Percentiles rank a stretch among this genome's conserved stretches.
Evolutionary conservation across 2,329 filamentous ascomycete genomes (phyloP).

Genomic region (Fusarium illudens): DNA sequence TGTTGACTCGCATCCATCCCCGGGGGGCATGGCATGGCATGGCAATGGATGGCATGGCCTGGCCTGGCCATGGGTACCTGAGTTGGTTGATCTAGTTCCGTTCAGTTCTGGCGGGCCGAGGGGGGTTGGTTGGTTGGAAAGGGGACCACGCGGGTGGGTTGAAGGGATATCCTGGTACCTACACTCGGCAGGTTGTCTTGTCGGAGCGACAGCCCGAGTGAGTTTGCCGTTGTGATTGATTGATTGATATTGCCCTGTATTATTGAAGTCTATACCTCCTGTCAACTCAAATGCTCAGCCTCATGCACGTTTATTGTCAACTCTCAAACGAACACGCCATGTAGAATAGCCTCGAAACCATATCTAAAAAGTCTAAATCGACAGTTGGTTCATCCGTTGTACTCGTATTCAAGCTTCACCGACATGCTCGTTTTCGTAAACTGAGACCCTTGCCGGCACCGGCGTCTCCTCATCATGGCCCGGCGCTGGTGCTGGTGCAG

Average conservation of each 20-base stretch:
- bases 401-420: constrained; percentile 39
- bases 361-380: constrained; percentile 1
- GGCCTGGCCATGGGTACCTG: too few species aligned
- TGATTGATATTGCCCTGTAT: neutral
- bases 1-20: neutral
- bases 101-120: too few species aligned
- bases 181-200: neutral
- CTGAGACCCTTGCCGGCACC: constrained; percentile 35
- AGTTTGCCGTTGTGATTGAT: neutral
- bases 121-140: neutral
- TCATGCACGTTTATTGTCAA: neutral
- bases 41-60: too few species aligned
- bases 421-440: constrained; percentile 45
- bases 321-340: neutral
- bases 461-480: constrained; percentile 46
- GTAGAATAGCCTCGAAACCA: neutral
- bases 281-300: neutral
- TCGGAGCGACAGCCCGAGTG: neutral
- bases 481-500: constrained; percentile 53
- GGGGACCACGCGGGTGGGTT: neutral
- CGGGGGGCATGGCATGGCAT: too few species aligned
- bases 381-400: constrained; percentile 1
- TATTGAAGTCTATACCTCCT: neutral
- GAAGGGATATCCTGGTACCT: neutral
- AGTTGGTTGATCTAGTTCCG: neutral